Evolutionary conservation across 2,329 filamentous ascomycete genomes (phyloP).

Genomic region (Didymella arachidicola): DNA sequence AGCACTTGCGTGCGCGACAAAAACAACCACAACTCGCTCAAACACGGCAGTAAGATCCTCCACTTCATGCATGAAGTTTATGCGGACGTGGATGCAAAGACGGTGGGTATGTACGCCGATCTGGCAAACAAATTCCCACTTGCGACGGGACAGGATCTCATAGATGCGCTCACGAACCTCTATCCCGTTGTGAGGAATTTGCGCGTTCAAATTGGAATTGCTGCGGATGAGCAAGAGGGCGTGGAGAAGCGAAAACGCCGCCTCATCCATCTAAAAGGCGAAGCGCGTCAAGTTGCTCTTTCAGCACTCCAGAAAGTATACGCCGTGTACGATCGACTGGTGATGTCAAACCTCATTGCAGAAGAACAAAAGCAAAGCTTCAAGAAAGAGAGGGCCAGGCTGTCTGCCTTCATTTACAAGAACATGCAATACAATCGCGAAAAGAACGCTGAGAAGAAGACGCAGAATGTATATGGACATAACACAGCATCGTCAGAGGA

Average conservation of each 20-base stretch:
- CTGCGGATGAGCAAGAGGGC: conserved; percentile 25
- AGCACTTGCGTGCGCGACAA: conserved; percentile 77
- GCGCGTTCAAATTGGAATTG: conserved; percentile 37
- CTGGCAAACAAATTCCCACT: conserved; percentile 40
- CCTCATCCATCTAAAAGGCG: conserved; percentile 26
- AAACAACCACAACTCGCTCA: conserved; percentile 74
- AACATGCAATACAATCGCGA: conserved; percentile 10
- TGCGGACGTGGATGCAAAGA: conserved; percentile 43
- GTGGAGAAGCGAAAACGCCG: conserved; percentile 15
- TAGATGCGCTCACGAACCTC: conserved; percentile 41
- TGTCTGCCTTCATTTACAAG: conserved; percentile 37
- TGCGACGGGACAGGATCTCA: conserved; percentile 40
- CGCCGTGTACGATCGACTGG: conserved; percentile 42
- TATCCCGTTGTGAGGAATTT: conserved; percentile 38
- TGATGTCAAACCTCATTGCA: conserved; percentile 40
- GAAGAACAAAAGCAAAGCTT: conserved; percentile 41
- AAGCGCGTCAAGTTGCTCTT: conserved; percentile 38
- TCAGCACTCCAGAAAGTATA: conserved; percentile 38
- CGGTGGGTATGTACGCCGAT: conserved; percentile 42
- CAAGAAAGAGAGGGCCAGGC: conserved; percentile 35
- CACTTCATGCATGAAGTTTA: conserved; percentile 49
- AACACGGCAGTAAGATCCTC: conserved; percentile 70
- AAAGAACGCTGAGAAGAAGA: neutral
- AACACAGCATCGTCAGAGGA: conserved; percentile 13
- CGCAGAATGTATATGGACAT: neutral